Conservation (phyloP, 345 rosid genomes). For the Theobroma cacao region DNA sequence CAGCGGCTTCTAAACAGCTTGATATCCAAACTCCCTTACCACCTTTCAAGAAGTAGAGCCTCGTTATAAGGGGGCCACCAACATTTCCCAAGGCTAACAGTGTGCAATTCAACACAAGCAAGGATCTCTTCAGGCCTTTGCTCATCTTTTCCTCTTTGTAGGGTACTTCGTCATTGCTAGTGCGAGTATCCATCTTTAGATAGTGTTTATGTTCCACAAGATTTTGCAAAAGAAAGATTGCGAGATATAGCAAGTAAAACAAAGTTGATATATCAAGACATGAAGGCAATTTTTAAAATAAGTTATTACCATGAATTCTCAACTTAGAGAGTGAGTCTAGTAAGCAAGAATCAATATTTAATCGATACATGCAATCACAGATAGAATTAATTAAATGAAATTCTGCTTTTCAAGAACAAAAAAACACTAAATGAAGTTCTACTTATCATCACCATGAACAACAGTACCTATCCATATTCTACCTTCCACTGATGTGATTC, state of each 20-base stretch:
- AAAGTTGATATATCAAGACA: background rate
- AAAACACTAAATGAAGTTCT: too few species aligned
- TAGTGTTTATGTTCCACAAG: background rate
- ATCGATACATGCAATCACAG: background rate
- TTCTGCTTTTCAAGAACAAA: too few species aligned
- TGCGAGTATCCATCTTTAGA: background rate
- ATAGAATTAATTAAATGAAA: background rate
- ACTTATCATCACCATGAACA: background rate
- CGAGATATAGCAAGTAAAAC: background rate
- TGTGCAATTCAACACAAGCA: slow-evolving; percentile 21
- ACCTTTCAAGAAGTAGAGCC: slow-evolving; percentile 25
- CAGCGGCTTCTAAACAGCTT: slow-evolving; percentile 26
- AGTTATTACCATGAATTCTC: background rate
- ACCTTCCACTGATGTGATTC: too few species aligned
- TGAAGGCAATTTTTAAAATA: too few species aligned
- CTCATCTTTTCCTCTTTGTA: slow-evolving; percentile 15
- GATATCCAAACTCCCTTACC: slow-evolving; percentile 32
- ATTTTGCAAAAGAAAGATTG: background rate
- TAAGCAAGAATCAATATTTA: background rate
- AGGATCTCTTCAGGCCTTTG: slow-evolving; percentile 17
- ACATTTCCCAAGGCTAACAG: slow-evolving; percentile 19
- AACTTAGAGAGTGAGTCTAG: background rate
- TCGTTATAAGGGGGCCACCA: slow-evolving; percentile 28
- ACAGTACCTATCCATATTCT: background rate
- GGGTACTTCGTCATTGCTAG: background rate